Conservation (phyloP, 1,284 basidiomycete species). For the Taiwanofungus camphoratus region DNA sequence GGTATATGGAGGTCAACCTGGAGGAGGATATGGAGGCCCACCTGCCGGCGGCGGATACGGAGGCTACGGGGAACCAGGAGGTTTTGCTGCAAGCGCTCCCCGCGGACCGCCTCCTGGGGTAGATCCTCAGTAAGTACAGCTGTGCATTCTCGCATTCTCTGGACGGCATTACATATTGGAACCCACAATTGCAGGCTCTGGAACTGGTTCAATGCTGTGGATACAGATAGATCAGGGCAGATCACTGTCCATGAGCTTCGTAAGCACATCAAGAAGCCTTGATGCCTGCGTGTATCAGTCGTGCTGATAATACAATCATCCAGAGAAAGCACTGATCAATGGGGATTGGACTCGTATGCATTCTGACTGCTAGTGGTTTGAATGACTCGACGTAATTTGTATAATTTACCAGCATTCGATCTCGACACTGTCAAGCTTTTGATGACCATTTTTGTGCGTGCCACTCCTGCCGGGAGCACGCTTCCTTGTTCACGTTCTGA, state of each 20-base stretch:
- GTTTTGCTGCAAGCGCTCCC: slow-evolving; percentile 36
- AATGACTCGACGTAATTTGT: neutral
- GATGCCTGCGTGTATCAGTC: neutral
- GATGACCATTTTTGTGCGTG: slow-evolving; percentile 71
- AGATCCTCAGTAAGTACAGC: slow-evolving; percentile 57
- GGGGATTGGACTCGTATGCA: slow-evolving; percentile 74
- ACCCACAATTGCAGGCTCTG: slow-evolving; percentile 46
- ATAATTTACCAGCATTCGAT: slow-evolving; percentile 79
- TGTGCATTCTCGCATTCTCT: neutral
- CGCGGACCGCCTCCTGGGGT: slow-evolving; percentile 55
- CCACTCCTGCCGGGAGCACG: neutral
- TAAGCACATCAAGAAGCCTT: slow-evolving; percentile 38
- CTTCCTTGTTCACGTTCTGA: neutral
- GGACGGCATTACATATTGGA: neutral
- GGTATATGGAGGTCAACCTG: slow-evolving; percentile 23
- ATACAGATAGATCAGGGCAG: slow-evolving; percentile 60
- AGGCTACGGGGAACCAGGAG: slow-evolving; percentile 29
- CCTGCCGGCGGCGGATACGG: slow-evolving; percentile 14
- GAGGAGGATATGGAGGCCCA: slow-evolving; percentile 24
- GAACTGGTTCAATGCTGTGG: slow-evolving; percentile 69
- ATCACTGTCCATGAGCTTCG: slow-evolving; percentile 65
- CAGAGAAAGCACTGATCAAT: slow-evolving; percentile 68
- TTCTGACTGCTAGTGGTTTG: too few relatives aligned
- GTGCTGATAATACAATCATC: neutral
- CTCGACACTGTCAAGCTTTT: slow-evolving; percentile 79